These are phyloP conservation scores for Penicillium mononematosum DNA, from an alignment of 495 filamentous ascomycete genomes.

Conservation along the genomic window DNA sequence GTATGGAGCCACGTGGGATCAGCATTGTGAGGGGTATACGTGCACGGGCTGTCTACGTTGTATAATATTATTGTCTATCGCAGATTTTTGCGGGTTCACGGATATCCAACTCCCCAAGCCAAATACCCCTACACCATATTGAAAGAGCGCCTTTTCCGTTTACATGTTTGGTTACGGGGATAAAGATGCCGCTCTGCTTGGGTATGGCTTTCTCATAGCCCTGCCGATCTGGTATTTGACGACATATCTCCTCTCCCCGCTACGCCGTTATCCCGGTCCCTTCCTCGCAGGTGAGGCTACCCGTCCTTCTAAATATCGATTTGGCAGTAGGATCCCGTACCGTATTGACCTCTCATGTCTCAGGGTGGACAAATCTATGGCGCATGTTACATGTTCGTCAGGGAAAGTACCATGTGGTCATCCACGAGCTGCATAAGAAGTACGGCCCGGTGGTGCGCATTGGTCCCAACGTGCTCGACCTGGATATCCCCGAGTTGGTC, in stretches of 20 bases:
- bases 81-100: too few species aligned
- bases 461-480: constrained; percentile 32
- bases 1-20: too few species aligned
- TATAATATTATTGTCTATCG: too few species aligned
- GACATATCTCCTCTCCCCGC: constrained; percentile 27
- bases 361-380: constrained; percentile 41
- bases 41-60: too few species aligned
- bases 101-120: too few species aligned
- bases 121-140: too few species aligned
- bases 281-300: constrained; percentile 31
- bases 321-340: too few species aligned
- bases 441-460: constrained; percentile 37
- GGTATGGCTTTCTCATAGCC: constrained; percentile 3
- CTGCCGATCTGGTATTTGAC: constrained; percentile 18
- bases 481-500: constrained; percentile 28
- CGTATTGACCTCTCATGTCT: background rate
- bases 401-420: constrained; percentile 29
- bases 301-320: background rate
- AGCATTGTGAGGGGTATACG: too few species aligned
- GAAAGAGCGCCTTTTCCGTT: background rate
- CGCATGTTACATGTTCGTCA: constrained; percentile 27
- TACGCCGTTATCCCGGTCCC: constrained; percentile 35
- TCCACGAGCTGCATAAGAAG: constrained; percentile 36
- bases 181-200: background rate
- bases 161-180: background rate